Conservation (phyloP, 768 basidiomycete genomes). For the Boletus sensibilis region DNA sequence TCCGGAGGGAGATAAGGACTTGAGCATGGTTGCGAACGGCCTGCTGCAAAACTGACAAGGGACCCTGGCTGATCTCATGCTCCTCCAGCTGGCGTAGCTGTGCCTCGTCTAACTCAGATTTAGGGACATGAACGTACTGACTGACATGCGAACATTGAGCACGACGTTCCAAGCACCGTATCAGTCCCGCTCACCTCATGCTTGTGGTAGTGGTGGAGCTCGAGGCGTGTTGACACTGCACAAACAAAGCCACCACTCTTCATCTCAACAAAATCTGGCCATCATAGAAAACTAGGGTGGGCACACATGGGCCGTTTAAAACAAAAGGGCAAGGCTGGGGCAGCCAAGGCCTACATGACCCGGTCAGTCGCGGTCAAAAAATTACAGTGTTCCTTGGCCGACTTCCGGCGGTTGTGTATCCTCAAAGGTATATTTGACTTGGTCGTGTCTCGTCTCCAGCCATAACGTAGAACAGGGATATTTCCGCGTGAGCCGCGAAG, state of each 20-base stretch:
- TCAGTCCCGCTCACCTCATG: slow-evolving; percentile 33
- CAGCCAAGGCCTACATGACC: slow-evolving; percentile 89
- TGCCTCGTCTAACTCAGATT: slow-evolving; percentile 96
- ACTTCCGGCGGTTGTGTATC: slow-evolving; percentile 95
- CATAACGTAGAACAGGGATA: slow-evolving; percentile 60
- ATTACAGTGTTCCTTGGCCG: slow-evolving; percentile 93
- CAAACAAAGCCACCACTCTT: slow-evolving; percentile 29
- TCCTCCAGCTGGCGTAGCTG: slow-evolving; percentile 96
- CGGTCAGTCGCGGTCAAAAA: slow-evolving; percentile 91
- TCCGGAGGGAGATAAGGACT: slow-evolving; percentile 93
- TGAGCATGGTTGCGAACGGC: slow-evolving; percentile 97
- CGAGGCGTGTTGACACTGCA: slow-evolving; percentile 27
- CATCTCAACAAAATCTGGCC: neutral
- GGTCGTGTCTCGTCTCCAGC: neutral
- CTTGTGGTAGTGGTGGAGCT: slow-evolving; percentile 16
- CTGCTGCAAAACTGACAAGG: slow-evolving; percentile 92
- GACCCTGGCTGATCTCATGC: slow-evolving; percentile 98
- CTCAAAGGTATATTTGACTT: slow-evolving; percentile 70
- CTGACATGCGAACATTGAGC: slow-evolving; percentile 39
- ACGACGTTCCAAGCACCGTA: slow-evolving; percentile 1
- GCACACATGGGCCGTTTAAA: slow-evolving; percentile 68
- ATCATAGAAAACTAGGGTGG: neutral
- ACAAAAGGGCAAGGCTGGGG: slow-evolving; percentile 87
- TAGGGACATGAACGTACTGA: slow-evolving; percentile 95
- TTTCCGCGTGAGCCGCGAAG: slow-evolving; percentile 94